A percentile compares a stretch with the other conserved stretches of the same genome.
phyloP scores from a whole-genome alignment of 257 asterid genomes.

The Lycium ferocissimum region DNA sequence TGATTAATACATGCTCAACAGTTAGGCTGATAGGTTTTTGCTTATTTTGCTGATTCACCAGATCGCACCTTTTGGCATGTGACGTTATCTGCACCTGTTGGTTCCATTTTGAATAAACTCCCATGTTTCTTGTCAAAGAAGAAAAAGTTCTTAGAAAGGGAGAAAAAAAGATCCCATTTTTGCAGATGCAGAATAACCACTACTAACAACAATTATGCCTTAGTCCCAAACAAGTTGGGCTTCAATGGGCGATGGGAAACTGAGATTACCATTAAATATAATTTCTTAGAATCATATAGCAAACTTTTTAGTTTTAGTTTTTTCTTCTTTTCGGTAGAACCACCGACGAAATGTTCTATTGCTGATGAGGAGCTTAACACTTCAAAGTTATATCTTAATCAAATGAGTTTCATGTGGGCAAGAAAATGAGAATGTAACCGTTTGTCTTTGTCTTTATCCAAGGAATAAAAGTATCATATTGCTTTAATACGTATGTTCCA shows the following conservation, averaged over 20 bases:
- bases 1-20: background rate
- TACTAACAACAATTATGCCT: background rate
- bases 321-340: background rate
- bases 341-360: background rate
- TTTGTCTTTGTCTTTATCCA: background rate
- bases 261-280: background rate
- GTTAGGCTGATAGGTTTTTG: constrained; percentile 5
- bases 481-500: background rate
- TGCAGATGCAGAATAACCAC: constrained; percentile 7
- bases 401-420: background rate
- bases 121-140: background rate
- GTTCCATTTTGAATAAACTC: background rate
- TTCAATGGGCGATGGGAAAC: background rate
- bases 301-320: background rate
- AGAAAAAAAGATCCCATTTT: background rate
- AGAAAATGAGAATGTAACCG: background rate
- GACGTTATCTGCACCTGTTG: constrained; percentile 8
- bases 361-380: constrained; percentile 14
- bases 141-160: background rate
- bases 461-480: background rate
- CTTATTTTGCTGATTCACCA: constrained; percentile 7
- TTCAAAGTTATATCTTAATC: background rate
- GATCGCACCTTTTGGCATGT: background rate
- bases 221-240: background rate
- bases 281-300: constrained; percentile 1